Conservation (phyloP, 1,139 yeast genomes). For the Suhomyces coccinellae region DNA sequence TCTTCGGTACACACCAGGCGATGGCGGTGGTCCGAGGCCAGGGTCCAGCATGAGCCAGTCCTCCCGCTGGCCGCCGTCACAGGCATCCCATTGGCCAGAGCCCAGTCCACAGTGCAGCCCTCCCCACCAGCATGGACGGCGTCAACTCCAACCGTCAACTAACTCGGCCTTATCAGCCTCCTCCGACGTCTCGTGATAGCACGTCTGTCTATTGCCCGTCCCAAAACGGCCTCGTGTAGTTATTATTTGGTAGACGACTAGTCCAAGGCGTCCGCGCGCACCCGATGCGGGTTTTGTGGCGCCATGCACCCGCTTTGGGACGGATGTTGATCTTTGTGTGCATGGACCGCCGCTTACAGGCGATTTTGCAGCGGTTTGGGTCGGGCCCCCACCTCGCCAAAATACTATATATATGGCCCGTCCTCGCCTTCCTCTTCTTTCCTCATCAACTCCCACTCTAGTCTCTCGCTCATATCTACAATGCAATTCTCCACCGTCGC, state of each 20-base stretch:
- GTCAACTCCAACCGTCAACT: too few relatives aligned
- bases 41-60: too few relatives aligned
- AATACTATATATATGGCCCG: constrained; percentile 7
- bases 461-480: constrained; percentile 31
- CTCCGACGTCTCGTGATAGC: too few relatives aligned
- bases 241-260: constrained; percentile 8
- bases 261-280: background rate
- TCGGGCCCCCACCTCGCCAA: background rate
- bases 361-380: constrained; percentile 5
- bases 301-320: constrained; percentile 6
- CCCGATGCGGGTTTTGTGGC: constrained; percentile 4
- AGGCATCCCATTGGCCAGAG: too few relatives aligned
- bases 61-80: too few relatives aligned
- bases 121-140: too few relatives aligned
- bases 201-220: too few relatives aligned
- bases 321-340: constrained; percentile 3
- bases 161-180: background rate
- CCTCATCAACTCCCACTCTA: constrained; percentile 24
- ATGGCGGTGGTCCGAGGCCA: background rate
- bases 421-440: constrained; percentile 4
- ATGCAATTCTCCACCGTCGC: constrained; percentile 52
- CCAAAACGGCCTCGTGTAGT: constrained; percentile 4
- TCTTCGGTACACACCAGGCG: background rate
- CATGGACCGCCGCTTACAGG: constrained; percentile 3
- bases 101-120: too few relatives aligned